These are phyloP conservation scores for Mucor sp. DNA, from an alignment of 371 early-diverging fungal species.

Conservation along the genomic window DNA sequence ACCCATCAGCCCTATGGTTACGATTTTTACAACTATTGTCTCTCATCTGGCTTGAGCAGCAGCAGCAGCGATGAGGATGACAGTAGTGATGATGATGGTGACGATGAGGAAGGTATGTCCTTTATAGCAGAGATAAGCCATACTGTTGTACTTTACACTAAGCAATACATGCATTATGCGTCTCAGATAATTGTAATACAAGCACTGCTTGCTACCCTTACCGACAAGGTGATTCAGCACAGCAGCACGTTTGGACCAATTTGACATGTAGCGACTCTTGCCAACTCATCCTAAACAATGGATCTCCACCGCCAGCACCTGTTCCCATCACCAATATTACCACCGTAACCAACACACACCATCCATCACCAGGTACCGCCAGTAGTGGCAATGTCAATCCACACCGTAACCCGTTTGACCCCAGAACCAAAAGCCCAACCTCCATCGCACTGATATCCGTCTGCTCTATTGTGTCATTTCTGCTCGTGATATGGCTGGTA, in stretches of 20 bases:
- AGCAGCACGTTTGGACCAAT: conserved; percentile 28
- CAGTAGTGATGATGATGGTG: conserved; percentile 10
- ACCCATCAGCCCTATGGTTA: conserved; percentile 21
- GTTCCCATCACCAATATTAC: background rate
- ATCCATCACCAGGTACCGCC: background rate
- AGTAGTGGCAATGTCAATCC: background rate
- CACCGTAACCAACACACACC: background rate
- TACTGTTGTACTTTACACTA: background rate
- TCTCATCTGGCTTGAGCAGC: conserved; percentile 28
- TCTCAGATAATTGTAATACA: conserved; percentile 35
- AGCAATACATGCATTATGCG: background rate
- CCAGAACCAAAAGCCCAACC: background rate
- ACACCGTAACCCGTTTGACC: background rate
- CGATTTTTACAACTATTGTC: conserved; percentile 41
- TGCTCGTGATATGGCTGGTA: background rate
- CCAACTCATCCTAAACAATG: conserved; percentile 6
- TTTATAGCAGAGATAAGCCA: background rate
- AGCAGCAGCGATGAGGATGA: background rate
- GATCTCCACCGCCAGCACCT: background rate
- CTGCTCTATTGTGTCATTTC: background rate
- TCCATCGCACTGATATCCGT: background rate
- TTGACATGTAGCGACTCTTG: conserved; percentile 34
- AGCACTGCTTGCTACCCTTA: conserved; percentile 44
- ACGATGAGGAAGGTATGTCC: background rate
- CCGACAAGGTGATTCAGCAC: conserved; percentile 15